Base-by-base conservation (phyloP, 352 stramenopile genomes). In the Globisporangium acanthophoron region DNA sequence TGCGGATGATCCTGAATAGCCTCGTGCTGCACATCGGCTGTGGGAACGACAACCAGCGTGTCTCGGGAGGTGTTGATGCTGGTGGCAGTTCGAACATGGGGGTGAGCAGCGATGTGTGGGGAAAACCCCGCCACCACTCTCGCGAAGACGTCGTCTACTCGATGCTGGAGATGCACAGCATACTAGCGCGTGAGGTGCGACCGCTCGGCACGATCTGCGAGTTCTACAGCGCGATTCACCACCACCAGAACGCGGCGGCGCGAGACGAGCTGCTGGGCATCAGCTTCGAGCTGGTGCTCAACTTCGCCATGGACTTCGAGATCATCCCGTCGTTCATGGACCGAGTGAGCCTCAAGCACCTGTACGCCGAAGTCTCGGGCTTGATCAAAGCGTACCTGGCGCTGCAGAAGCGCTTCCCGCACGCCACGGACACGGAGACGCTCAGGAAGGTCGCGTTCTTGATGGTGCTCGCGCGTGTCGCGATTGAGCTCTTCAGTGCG, bases 271-370 rank as follows among this genome's bases (percentile, higher is more conserved):
- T 81, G 0, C 70, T 87, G 21, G 75, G 73, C 8, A 64, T 90
- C n/a, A 80, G 66, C 39, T 88, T 85, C 29, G 76, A 88, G 31
- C 53, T 87, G 1, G 33, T 91, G 31, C 70, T 92, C 12, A 74
- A 72, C 54, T 91, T 92, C 50, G 77, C 83, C 24, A 76, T 91
- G 56, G 83, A 92, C 37, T 92, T 92, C 52, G 83, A 91, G 48
- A 73, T 92, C 54, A 82, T 91, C 33, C 78, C 80, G 21, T 80
- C 80, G 15, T 90, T 92, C 49, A 88, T 92, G 71, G 83, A 92
- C 51, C 80, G 83, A 0, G 57, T 89, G 9, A 89, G 75, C 44
- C 66, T 91, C n/a, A 90, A 85, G 39, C 75, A 83, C 44, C 60
- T 92, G 27, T 78, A 88, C 62, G 75, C 73, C 0, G 80, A 91